These are phyloP conservation scores for Raphanus sativus DNA, from an alignment of 345 rosid genomes.

Conservation along the genomic window DNA sequence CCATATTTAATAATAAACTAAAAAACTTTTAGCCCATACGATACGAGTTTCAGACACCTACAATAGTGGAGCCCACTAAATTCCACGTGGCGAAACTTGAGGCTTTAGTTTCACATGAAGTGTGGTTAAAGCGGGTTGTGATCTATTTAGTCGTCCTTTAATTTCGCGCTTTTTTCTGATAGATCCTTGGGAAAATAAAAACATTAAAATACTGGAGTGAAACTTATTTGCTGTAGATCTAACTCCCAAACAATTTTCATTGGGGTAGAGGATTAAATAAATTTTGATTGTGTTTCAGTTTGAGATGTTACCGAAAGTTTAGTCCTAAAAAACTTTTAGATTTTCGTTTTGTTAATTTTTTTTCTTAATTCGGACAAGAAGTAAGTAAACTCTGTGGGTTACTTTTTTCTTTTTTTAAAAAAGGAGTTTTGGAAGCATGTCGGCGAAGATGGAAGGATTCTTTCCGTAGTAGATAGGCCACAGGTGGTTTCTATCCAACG, in stretches of 20 bases:
- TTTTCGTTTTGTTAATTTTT: background rate
- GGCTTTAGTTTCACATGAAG: background rate
- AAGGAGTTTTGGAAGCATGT: constrained; percentile 34
- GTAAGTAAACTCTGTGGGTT: constrained; percentile 1
- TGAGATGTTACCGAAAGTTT: background rate
- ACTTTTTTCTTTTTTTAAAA: background rate
- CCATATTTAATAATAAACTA: background rate
- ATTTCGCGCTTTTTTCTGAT: too few species aligned
- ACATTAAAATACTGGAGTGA: background rate
- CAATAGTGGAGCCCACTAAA: background rate
- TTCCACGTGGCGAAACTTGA: constrained; percentile 27
- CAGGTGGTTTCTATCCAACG: constrained; percentile 31
- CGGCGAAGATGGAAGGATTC: constrained; percentile 36
- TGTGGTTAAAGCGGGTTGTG: background rate
- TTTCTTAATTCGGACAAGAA: background rate
- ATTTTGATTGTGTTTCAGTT: background rate
- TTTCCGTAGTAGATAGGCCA: constrained; percentile 40
- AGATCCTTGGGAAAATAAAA: constrained; percentile 3
- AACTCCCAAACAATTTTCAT: background rate
- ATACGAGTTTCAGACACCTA: background rate
- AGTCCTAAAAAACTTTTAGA: background rate
- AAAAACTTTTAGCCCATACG: background rate
- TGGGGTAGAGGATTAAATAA: too few species aligned
- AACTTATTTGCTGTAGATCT: background rate
- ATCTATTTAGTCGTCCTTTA: constrained; percentile 11